phyloP scores from a whole-genome alignment of 2,329 filamentous ascomycete genomes.

The Scleromitrula shiraiana region DNA sequence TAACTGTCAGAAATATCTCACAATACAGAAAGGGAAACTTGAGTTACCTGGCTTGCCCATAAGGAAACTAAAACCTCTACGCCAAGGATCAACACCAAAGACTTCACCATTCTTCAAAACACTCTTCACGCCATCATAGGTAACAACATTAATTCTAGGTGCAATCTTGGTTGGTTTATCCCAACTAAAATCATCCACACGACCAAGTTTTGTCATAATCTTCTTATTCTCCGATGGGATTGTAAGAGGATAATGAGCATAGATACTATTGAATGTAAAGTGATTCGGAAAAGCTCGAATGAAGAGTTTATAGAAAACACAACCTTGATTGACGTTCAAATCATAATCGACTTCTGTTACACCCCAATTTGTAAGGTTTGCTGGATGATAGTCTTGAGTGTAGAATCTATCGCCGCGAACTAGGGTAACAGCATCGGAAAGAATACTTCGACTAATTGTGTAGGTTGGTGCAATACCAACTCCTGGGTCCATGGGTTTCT shows the following conservation, averaged over 20 bases:
- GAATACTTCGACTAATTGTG: slow-evolving; percentile 44
- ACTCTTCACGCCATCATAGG: slow-evolving; percentile 19
- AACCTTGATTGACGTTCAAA: slow-evolving; percentile 47
- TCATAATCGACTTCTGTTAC: slow-evolving; percentile 67
- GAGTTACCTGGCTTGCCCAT: slow-evolving; percentile 11
- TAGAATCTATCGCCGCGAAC: slow-evolving; percentile 50
- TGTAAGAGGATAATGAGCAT: slow-evolving; percentile 55
- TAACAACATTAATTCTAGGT: slow-evolving; percentile 7
- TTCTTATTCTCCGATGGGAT: slow-evolving; percentile 63
- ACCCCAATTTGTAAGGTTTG: slow-evolving; percentile 74
- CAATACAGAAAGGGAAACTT: neutral
- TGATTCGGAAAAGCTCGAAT: slow-evolving; percentile 69
- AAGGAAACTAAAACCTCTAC: slow-evolving; percentile 6
- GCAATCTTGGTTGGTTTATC: slow-evolving; percentile 15
- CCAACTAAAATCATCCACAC: slow-evolving; percentile 15
- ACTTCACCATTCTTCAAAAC: slow-evolving; percentile 24
- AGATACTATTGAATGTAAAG: slow-evolving; percentile 73
- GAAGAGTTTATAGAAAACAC: slow-evolving; percentile 77
- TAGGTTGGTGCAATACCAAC: slow-evolving; percentile 43
- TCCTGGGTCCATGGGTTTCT: slow-evolving; percentile 41
- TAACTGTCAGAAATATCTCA: neutral
- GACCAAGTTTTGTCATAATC: slow-evolving; percentile 57
- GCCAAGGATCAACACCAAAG: slow-evolving; percentile 26
- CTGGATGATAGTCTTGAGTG: slow-evolving; percentile 41
- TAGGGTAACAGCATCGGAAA: slow-evolving; percentile 50